Evolutionary conservation across 495 filamentous ascomycete species (phyloP).

Genomic region (Penicillium maclennaniae): DNA sequence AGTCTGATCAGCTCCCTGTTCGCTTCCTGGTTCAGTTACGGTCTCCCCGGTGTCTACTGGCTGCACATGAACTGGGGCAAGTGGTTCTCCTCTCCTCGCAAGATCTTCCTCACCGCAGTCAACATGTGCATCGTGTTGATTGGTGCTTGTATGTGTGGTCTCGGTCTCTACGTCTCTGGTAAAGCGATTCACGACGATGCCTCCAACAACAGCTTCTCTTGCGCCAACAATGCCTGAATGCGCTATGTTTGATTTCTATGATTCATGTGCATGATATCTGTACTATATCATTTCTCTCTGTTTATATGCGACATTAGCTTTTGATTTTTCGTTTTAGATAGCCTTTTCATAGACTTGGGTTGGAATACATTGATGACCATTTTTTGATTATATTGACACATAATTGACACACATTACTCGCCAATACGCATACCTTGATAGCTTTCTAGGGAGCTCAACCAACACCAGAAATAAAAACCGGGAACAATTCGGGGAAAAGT

Average conservation of each 20-base stretch:
- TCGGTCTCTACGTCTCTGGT: slow-evolving; percentile 39
- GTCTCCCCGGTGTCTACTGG: slow-evolving; percentile 44
- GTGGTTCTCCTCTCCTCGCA: slow-evolving; percentile 32
- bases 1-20: slow-evolving; percentile 40
- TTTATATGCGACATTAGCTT: slow-evolving; percentile 4
- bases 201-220: slow-evolving; percentile 32
- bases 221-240: slow-evolving; percentile 26
- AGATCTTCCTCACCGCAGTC: slow-evolving; percentile 34
- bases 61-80: slow-evolving; percentile 37
- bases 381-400: too few species aligned
- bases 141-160: slow-evolving; percentile 34
- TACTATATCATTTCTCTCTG: slow-evolving; percentile 5
- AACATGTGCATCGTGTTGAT: slow-evolving; percentile 33
- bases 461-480: too few species aligned
- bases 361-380: too few species aligned
- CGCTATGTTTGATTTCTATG: background rate
- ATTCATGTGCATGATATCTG: background rate
- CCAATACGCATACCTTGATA: too few species aligned
- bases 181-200: slow-evolving; percentile 31
- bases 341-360: background rate
- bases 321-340: background rate
- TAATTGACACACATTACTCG: too few species aligned
- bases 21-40: slow-evolving; percentile 40
- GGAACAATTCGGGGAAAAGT: too few species aligned
- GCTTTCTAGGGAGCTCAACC: too few species aligned